Evolutionary conservation across 139 green algal genomes (phyloP), one percentile per base, ranked within the genome.

Genomic region (Micractinium conductrix): DNA sequence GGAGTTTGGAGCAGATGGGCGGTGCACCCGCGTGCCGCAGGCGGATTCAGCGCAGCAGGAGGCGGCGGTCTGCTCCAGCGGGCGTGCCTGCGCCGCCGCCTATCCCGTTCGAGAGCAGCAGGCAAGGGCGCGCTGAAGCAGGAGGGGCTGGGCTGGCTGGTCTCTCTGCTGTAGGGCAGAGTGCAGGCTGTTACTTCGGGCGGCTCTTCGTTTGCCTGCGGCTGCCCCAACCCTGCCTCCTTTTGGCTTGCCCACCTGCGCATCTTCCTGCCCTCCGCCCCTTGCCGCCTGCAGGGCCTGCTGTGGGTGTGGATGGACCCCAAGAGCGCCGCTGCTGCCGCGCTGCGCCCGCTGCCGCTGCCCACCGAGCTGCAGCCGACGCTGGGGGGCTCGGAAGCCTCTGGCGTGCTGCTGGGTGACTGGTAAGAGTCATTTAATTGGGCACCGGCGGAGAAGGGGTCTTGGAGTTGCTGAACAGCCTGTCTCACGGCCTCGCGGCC

Each of bases 261-360:
- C 48, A 22, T 14, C 48, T 19, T 22, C 53, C 8, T 62, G 53
- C 30, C 33, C 1, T 70, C 4, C 28, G 0, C 9, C 30, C 30
- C 63, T 70, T 40, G n/a, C 30, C n/a, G 1, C 30, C 22, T 62
- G 65, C 53, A 90, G 22, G 84, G 86, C 8, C 65, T 94, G 85
- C 69, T 94, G 76, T 94, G 85, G 83, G 89, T 93, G 58, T 94
- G 87, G 87, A 81, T 85, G 9, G 83, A 92, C 6, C 70, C 82
- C 10, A 42, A 17, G 1, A 73, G 75, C 12, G 28, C 53, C 14
- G 37, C 53, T 10, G 74, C 78, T 37, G 70, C 74, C 38, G 43
- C n/a, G 37, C 44, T n/a, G 10, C 45, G 79, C 30, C 45, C 79
- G 30, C 71, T 79, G 53, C 48, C 87, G 40, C 40, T 83, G 53